These are phyloP conservation scores for Paecilomyces variotii DNA, from an alignment of 2,329 filamentous ascomycete genomes.

Conservation along the genomic window DNA sequence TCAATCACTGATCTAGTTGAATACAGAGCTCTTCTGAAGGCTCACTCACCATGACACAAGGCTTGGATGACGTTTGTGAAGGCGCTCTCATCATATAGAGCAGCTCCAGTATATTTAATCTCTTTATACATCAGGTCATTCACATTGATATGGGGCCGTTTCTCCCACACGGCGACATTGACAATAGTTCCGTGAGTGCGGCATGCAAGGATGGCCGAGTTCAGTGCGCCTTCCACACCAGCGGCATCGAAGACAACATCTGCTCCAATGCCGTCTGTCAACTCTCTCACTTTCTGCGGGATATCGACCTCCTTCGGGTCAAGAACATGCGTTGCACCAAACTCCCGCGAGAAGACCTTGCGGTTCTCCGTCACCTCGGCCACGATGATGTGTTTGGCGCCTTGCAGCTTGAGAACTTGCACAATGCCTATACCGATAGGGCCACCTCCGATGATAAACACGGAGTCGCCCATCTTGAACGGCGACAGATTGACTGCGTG, in stretches of 20 bases:
- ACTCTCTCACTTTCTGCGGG: conserved; percentile 35
- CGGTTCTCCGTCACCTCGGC: conserved; percentile 47
- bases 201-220: conserved; percentile 42
- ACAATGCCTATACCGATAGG: conserved; percentile 56
- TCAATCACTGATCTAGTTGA: background rate
- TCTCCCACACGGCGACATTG: conserved; percentile 60
- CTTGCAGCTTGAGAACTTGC: conserved; percentile 48
- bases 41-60: conserved; percentile 21
- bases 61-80: conserved; percentile 51
- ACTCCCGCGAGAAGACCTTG: conserved; percentile 44
- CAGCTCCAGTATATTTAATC: conserved; percentile 41
- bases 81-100: conserved; percentile 46
- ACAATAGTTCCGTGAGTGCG: conserved; percentile 50
- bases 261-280: conserved; percentile 43
- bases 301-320: conserved; percentile 44
- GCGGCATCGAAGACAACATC: conserved; percentile 57
- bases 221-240: conserved; percentile 47
- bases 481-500: conserved; percentile 49
- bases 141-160: conserved; percentile 44
- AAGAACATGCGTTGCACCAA: conserved; percentile 49
- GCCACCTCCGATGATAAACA: conserved; percentile 53
- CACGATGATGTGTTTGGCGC: conserved; percentile 49
- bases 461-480: conserved; percentile 39
- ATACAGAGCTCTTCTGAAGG: background rate
- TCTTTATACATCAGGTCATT: conserved; percentile 41